Evolutionary conservation across 1,139 yeast genomes (phyloP), one percentile per base, ranked within the genome.

Genomic region (Kluyveromyces sp.): DNA sequence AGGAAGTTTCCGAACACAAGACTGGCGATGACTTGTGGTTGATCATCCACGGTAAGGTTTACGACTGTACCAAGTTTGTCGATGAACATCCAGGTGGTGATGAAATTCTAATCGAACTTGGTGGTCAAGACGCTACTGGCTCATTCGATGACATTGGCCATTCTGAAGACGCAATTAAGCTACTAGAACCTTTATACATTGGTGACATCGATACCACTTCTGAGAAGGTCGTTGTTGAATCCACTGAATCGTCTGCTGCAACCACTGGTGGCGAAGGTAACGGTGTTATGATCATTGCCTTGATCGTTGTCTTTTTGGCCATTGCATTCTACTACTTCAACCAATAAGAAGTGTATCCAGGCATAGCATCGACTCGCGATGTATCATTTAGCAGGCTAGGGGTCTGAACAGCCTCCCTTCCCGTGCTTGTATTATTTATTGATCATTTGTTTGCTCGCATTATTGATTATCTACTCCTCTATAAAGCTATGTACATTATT

Each of bases 31-130:
- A 90, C 66, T 75, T 87, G 56, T 92, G 96, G 96, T 76, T 92
- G 69, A 85, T 88, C 55, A 81, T 88, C 69, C 80, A 87, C 55
- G 96, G 95, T 42, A 85, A 83, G 63, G 97, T 92, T 47, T 92
- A 90, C 70, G 89, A 92, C 67, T 80, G 86, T 52, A 71, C 95
- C 47, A 71, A 73, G 55, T 92, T 90, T 68, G 69, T 90, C 51
- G 97, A 90, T 61, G 97, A 92, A 72, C 99, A 92, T 71, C 96
- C 96, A 52, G 99, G 99, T 73, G 99, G 99, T 64, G 97, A 89
- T 69, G 98, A 94, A 69, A 96, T 92, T 43, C 76, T 92, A 57
- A 70, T 84, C 47, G 98, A 94, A 63, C 78, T 81, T 58, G 97
- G 92, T 50, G 98, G 98, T 55, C 73, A 74, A 48, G 98, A 94